A percentile compares a stretch with the other conserved stretches of the same genome.
phyloP scores from a whole-genome alignment of 176 grass and related monocot genomes.

The Avena eriantha region DNA sequence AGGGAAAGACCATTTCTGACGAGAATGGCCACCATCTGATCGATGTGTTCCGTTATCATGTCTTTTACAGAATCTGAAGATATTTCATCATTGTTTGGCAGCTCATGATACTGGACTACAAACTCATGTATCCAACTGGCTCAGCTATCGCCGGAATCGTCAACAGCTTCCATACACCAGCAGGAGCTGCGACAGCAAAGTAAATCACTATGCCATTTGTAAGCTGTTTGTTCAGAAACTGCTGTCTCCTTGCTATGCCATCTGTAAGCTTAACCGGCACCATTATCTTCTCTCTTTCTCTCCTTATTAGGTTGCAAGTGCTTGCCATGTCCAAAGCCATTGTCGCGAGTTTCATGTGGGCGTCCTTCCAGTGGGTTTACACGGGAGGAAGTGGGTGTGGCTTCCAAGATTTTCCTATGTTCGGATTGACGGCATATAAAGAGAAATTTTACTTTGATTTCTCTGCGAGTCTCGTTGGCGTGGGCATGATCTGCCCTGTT shows the following conservation, averaged over 20 bases:
- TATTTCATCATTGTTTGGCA: conserved; percentile 16
- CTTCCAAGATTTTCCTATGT: conserved; percentile 55
- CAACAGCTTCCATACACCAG: conserved; percentile 65
- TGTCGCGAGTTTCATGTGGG: conserved; percentile 52
- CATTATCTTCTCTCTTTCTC: not conserved
- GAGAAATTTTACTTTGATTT: conserved; percentile 64
- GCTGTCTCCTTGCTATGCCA: not conserved
- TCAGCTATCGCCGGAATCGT: conserved; percentile 57
- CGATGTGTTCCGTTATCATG: not conserved
- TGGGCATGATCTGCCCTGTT: conserved; percentile 64
- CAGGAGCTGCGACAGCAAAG: conserved; percentile 51
- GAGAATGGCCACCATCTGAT: not conserved
- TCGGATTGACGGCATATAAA: conserved; percentile 53
- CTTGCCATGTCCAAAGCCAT: conserved; percentile 24
- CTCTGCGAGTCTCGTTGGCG: conserved; percentile 51
- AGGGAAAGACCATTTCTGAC: not conserved
- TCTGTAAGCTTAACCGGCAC: not conserved
- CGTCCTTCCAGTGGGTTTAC: conserved; percentile 63
- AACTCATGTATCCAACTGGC: conserved; percentile 57
- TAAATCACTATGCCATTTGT: conserved; percentile 1
- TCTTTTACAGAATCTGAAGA: not conserved
- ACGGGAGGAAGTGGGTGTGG: conserved; percentile 53
- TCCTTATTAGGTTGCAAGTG: conserved; percentile 36
- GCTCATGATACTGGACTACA: conserved; percentile 69
- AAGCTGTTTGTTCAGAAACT: not conserved